Percentiles rank a stretch among this genome's conserved stretches.
phyloP scores from a whole-genome alignment of 73 alveolate species.

The Tetrahymena thermophila region DNA sequence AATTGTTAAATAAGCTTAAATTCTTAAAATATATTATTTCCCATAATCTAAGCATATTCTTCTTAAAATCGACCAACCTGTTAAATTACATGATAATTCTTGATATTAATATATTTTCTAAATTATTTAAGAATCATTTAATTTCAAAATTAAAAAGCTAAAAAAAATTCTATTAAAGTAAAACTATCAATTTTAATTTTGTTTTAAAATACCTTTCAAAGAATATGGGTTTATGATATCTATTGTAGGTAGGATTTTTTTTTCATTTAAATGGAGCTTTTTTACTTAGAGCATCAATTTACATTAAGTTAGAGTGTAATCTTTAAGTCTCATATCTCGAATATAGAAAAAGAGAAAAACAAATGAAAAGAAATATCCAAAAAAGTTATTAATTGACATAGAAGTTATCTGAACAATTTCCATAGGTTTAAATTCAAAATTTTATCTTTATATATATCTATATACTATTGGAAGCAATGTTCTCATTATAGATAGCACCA shows the following conservation, averaged over 20 bases:
- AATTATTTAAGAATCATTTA: too few relatives aligned
- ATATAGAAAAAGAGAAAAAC: background rate
- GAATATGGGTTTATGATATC: background rate
- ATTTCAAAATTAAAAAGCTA: too few relatives aligned
- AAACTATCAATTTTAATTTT: too few relatives aligned
- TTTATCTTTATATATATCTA: background rate
- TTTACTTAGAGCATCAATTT: background rate
- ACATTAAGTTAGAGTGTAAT: background rate
- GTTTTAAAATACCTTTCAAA: background rate
- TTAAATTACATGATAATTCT: too few relatives aligned
- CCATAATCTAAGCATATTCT: background rate
- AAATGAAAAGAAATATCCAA: background rate
- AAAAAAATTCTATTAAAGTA: too few relatives aligned
- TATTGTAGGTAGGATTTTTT: background rate
- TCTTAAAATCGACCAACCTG: background rate
- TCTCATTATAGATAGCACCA: background rate
- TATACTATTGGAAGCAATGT: background rate
- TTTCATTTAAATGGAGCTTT: background rate
- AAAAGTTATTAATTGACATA: background rate
- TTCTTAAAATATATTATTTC: background rate
- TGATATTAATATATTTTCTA: too few relatives aligned
- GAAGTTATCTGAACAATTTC: background rate
- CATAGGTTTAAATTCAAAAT: background rate
- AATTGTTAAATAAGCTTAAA: background rate
- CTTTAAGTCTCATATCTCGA: background rate